These are phyloP conservation scores for bread wheat (Triticum aestivum) DNA, from an alignment of 176 grass and related monocot genomes.

Conservation along the genomic window IWGSC_CS_RefSeq_v2.1 NC_057807.1:681673728-681674227, in stretches of 20 bases:
- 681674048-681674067: too few species aligned
- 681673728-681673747: not conserved
- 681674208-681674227: too few species aligned
- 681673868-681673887: not conserved
- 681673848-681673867: not conserved
- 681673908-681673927: not conserved
- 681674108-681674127: too few species aligned
- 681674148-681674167: too few species aligned
- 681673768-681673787: not conserved
- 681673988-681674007: too few species aligned
- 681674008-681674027: too few species aligned
- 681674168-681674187: too few species aligned
- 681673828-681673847: too few species aligned
- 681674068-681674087: not conserved
- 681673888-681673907: not conserved
- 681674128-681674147: too few species aligned
- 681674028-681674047: not conserved
- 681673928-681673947: not conserved
- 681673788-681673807: not conserved
- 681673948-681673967: not conserved
- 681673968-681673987: too few species aligned
- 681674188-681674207: too few species aligned
- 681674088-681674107: too few species aligned
- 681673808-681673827: not conserved
- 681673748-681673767: not conserved